Percentiles rank a stretch among this genome's conserved stretches.
phyloP scores from a whole-genome alignment of 2,329 filamentous ascomycete species.

The Ceratocystis cacaofunesta region DNA sequence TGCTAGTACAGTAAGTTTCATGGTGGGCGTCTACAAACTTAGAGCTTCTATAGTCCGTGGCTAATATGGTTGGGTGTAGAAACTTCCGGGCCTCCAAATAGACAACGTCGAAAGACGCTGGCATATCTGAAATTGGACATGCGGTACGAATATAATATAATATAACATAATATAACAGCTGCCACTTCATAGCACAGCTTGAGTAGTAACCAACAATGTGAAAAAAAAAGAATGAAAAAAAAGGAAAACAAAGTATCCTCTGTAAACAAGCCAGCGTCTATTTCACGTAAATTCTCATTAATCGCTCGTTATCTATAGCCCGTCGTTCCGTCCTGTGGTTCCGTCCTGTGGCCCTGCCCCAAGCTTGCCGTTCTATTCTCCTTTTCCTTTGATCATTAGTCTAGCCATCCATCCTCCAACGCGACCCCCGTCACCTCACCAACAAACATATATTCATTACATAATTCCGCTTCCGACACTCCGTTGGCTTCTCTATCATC shows the following conservation, averaged over 20 bases:
- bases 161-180: no score
- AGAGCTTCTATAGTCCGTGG: not conserved
- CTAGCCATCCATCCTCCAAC: not conserved
- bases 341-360: not conserved
- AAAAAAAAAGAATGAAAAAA: no score
- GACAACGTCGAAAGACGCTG: no score
- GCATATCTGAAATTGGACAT: not conserved
- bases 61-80: not conserved
- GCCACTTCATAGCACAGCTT: not conserved
- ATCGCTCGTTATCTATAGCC: no score
- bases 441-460: not conserved
- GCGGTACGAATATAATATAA: not conserved
- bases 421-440: not conserved
- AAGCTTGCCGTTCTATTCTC: not conserved
- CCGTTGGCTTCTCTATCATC: not conserved
- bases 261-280: not conserved
- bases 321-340: not conserved
- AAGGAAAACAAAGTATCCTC: no score
- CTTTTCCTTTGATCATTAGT: no score
- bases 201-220: no score
- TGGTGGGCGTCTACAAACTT: not conserved
- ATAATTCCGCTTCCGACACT: not conserved
- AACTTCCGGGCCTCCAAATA: not conserved
- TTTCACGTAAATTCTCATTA: no score
- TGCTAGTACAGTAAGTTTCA: constrained; percentile 13